Evolutionary conservation across 2,329 filamentous ascomycete species (phyloP), one percentile per base, ranked within the genome.

Genomic region (Monosporascus sp.): DNA sequence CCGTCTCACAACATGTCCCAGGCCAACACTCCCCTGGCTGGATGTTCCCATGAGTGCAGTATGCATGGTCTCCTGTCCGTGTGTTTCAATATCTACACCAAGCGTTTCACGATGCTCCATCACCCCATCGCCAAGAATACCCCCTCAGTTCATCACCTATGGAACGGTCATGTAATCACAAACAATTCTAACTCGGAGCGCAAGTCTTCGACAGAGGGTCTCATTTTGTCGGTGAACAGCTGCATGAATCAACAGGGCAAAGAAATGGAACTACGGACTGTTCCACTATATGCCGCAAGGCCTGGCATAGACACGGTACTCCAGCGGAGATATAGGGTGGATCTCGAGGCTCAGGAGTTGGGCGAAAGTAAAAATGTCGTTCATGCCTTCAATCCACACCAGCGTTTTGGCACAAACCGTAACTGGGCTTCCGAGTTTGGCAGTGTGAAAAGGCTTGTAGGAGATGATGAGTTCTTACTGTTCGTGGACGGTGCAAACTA

Each of bases 1-100:
- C 36, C 50, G 17, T 44, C 47, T 22, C 22, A 50, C 27, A 20
- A 43, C 49, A 48, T 58, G 56, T 20, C 55, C 55, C 6, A 37
- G 17, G 25, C 27, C 18, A 36, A 43, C 24, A 36, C 17, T 18
- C 35, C 44, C 27, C 27, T 20, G 18, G n/a, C 24, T 14, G 27
- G 44, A 24, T 38, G 27, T 43, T 22, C 27, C 1, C 55, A 58
- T 39, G 44, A 57, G 8, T 59, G 57, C 11, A 49, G 50, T 41
- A 56, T 54, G 14, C 50, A 47, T 36, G 56, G 54, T 48, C 57
- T 61, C 49, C 57, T 60, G 22, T 65, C 57, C 9, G 53, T 67
- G 5, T 67, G 65, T 48, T 68, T 68, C 51, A 68, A 68, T 37
- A 64, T 68, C 27, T 66, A 68, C 52, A 65, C 65, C 7, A 66